Base-by-base conservation (phyloP, 169 alveolate species). In the Theileria annulata region DNA sequence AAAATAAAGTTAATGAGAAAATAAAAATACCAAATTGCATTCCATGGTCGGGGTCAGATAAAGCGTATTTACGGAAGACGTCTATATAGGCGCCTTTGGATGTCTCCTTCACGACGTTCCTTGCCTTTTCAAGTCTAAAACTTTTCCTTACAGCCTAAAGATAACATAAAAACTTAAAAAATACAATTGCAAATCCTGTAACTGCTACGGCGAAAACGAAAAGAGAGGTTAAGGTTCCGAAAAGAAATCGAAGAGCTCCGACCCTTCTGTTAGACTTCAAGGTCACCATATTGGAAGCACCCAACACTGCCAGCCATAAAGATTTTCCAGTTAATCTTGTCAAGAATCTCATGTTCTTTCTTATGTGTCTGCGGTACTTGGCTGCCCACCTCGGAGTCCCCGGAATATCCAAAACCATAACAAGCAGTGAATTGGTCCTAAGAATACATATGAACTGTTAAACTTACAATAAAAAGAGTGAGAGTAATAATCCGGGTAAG, bases 351-450 rank as follows among this genome's bases (percentile, higher is more conserved):
- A 92, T 89, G 76, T 92, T 88, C 79, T 88, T 91, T 28, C 97
- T 79, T 25, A 94, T 90, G 67, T 83, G 66, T 49, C 88, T 71
- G 37, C 97, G 92, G 84, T 94, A 94, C 68, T 92, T 93, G 5
- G 93, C 94, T 28, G 97, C 95, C 97, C 97, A 94, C 28, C 97
- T 85, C n/a, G 97, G 97, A 30, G 95, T 94, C 27, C 97, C 97
- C 48, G 97, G 97, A 23, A 93, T 93, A 75, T 94, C 97, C 51
- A 93, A 76, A 35, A 94, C 79, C 96, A 93, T 92, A 89, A 94
- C 81, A 64, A 92, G 79, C 62, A 94, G 71, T 0, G 96, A 97
- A 83, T 92, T 92, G 37, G 91, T 76, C 60, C 95, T 91, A 74
- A 25, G 77, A 15, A 85, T 30, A 60, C 62, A 75, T 70, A 27